These are phyloP conservation scores for Fraxinus xanthoxyloides DNA, from an alignment of 305 asterid species.

Conservation along the genomic window DNA sequence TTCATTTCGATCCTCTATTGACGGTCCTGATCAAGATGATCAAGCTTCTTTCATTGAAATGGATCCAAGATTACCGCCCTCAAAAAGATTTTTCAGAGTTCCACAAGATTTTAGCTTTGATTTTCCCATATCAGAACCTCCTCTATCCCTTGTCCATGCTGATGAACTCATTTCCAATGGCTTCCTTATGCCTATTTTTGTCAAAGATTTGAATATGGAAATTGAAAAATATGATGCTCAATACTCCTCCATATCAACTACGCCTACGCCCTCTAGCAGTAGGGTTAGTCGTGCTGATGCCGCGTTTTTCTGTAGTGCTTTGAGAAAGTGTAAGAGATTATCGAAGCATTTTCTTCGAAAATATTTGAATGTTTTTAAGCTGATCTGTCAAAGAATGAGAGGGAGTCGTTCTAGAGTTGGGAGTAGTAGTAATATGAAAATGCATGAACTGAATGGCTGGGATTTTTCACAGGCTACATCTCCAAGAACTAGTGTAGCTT, in stretches of 20 bases:
- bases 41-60: constrained; percentile 74
- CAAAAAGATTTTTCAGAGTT: constrained; percentile 62
- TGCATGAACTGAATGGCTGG: constrained; percentile 22
- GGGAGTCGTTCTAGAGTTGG: constrained; percentile 28
- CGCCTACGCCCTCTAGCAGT: constrained; percentile 22
- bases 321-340: constrained; percentile 50
- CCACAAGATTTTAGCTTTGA: constrained; percentile 64
- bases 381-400: constrained; percentile 35
- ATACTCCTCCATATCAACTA: constrained; percentile 2
- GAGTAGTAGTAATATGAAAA: constrained; percentile 17
- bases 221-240: not conserved
- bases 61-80: constrained; percentile 83
- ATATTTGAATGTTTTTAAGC: constrained; percentile 53
- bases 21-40: constrained; percentile 34
- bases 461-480: constrained; percentile 44
- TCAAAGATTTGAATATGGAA: constrained; percentile 26
- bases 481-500: constrained; percentile 59
- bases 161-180: constrained; percentile 79
- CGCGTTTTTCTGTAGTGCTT: constrained; percentile 16
- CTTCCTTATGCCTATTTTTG: constrained; percentile 49
- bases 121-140: constrained; percentile 48
- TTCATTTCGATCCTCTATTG: constrained; percentile 24
- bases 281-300: constrained; percentile 29
- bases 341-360: constrained; percentile 49
- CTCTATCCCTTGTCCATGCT: constrained; percentile 52